These are phyloP conservation scores for Metschnikowia vanudenii DNA, from an alignment of 805 yeast genomes.

Conservation along the genomic window DNA sequence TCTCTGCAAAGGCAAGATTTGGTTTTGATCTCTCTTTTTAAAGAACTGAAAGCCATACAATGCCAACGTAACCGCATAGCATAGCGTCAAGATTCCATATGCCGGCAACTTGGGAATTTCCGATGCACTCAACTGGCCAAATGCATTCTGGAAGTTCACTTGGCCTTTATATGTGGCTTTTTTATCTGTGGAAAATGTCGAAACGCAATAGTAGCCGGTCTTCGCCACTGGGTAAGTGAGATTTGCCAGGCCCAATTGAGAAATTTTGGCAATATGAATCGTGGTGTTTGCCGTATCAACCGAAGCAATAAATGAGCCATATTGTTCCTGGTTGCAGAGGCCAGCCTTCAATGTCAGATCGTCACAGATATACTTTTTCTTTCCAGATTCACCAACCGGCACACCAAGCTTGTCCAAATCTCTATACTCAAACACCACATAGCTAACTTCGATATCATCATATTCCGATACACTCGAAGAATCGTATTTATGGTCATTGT, in stretches of 20 bases:
- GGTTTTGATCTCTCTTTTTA: constrained; percentile 71
- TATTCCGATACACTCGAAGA: constrained; percentile 20
- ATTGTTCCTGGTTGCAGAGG: constrained; percentile 51
- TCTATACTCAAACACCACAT: constrained; percentile 79
- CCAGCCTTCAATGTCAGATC: constrained; percentile 54
- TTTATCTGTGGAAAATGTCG: constrained; percentile 53
- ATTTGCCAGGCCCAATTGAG: constrained; percentile 57
- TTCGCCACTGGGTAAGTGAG: constrained; percentile 61
- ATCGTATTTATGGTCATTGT: constrained; percentile 29
- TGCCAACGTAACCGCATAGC: constrained; percentile 79
- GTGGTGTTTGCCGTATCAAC: constrained; percentile 48
- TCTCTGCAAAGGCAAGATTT: constrained; percentile 84
- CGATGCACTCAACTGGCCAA: constrained; percentile 83
- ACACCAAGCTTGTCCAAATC: constrained; percentile 72
- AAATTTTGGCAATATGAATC: constrained; percentile 55
- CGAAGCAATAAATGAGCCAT: constrained; percentile 62
- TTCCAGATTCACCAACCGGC: constrained; percentile 29
- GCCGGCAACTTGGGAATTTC: constrained; percentile 90
- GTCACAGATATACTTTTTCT: constrained; percentile 69
- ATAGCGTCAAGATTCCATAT: constrained; percentile 80
- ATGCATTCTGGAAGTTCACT: constrained; percentile 89
- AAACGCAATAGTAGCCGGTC: constrained; percentile 92
- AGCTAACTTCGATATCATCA: constrained; percentile 51
- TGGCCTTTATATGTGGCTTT: constrained; percentile 54
- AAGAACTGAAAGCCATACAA: constrained; percentile 82